Conservation (phyloP, 2,329 filamentous ascomycete species). For the Elsinoe arachidis region DNA sequence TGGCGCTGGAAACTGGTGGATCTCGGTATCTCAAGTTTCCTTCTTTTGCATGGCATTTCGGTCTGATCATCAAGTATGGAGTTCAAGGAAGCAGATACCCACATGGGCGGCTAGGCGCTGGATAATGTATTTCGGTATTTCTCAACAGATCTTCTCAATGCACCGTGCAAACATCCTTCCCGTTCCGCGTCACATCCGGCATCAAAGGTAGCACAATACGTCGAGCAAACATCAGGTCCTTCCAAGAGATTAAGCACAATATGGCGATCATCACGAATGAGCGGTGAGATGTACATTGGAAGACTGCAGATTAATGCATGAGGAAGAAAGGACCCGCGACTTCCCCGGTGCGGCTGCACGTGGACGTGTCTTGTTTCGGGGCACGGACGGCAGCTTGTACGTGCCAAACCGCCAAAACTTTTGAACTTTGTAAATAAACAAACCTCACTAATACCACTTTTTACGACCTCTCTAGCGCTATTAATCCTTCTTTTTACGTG, state of each 20-base stretch:
- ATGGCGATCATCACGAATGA: no score
- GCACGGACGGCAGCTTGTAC: neutral
- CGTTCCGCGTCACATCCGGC: neutral
- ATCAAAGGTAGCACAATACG: neutral
- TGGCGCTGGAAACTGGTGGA: no score
- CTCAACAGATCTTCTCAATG: neutral
- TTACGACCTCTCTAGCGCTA: no score
- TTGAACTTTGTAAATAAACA: no score
- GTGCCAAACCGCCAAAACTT: neutral
- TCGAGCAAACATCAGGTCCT: neutral
- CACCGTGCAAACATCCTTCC: neutral
- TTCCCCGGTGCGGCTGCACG: neutral
- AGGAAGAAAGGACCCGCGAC: neutral
- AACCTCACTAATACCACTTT: no score
- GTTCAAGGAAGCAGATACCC: neutral
- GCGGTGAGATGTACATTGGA: neutral
- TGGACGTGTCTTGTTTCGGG: neutral
- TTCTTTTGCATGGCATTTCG: neutral
- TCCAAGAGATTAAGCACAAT: no score
- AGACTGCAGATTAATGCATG: neutral
- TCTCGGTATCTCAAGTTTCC: no score
- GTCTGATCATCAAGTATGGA: neutral
- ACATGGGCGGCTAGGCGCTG: conserved; percentile 3
- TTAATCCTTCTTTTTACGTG: no score
- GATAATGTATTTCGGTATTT: conserved; percentile 2